Percentiles rank a stretch among this genome's conserved stretches.
phyloP scores from a whole-genome alignment of 257 asterid species.

The Solanum chmielewskii region DNA sequence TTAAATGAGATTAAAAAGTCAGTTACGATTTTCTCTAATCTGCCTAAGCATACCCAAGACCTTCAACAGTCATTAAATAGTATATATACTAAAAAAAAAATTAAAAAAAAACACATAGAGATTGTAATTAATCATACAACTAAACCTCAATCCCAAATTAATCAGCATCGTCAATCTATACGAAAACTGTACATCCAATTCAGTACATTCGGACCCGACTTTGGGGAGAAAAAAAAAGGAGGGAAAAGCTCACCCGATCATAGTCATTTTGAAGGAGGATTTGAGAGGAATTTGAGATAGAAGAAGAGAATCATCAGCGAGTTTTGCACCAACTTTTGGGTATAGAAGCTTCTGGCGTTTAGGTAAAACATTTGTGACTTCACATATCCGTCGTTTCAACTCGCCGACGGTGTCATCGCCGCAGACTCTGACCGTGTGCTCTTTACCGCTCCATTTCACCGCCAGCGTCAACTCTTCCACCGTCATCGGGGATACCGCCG shows the following conservation, averaged over 20 bases:
- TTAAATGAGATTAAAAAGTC: not conserved
- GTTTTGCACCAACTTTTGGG: constrained; percentile 80
- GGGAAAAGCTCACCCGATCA: constrained; percentile 57
- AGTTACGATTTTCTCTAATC: not conserved
- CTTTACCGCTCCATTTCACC: constrained; percentile 96
- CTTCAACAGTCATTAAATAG: not conserved
- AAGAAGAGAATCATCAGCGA: constrained; percentile 65
- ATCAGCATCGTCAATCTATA: not conserved
- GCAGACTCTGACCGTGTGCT: constrained; percentile 75
- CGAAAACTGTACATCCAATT: not conserved
- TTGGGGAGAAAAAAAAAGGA: not conserved
- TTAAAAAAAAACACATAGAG: not conserved
- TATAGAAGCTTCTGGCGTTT: constrained; percentile 92
- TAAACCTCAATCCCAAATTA: not conserved
- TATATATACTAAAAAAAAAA: not conserved
- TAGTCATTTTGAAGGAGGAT: constrained; percentile 77
- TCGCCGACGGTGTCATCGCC: constrained; percentile 89
- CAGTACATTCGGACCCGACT: not conserved
- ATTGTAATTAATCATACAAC: not conserved
- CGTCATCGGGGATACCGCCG: constrained; percentile 42
- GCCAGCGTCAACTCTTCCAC: constrained; percentile 80
- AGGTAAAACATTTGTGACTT: constrained; percentile 76
- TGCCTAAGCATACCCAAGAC: not conserved
- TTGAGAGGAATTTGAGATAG: constrained; percentile 74
- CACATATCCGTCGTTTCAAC: constrained; percentile 80